Evolutionary conservation across 2,329 filamentous ascomycete genomes (phyloP).

Genomic region (Lachnellula occidentalis): DNA sequence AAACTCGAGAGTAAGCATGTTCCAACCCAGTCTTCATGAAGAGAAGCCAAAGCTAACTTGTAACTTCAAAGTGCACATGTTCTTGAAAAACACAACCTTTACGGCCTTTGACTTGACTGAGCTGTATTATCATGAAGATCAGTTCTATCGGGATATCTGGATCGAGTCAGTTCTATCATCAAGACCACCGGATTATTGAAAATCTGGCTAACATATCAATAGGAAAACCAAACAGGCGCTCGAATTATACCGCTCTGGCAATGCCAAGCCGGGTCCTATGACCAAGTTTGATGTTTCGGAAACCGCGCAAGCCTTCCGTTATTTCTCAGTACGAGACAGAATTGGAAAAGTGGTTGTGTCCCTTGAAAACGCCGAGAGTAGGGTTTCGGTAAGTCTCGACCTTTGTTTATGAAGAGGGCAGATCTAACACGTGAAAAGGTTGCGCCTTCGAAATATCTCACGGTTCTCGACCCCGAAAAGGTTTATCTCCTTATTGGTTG

Average conservation of each 20-base stretch:
- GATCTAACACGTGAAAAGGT: background rate
- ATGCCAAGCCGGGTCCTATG: slow-evolving; percentile 4
- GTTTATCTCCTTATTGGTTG: slow-evolving; percentile 15
- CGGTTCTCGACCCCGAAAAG: slow-evolving; percentile 3
- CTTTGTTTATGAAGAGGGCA: too few species aligned
- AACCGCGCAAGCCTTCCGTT: slow-evolving; percentile 5
- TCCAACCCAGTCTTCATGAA: too few species aligned
- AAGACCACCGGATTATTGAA: background rate
- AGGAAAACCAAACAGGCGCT: background rate
- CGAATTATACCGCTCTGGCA: slow-evolving; percentile 1
- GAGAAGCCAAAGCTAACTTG: too few species aligned
- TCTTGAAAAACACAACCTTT: slow-evolving; percentile 18
- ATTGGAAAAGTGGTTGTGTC: slow-evolving; percentile 12
- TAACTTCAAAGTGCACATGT: slow-evolving; percentile 24
- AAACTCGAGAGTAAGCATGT: background rate
- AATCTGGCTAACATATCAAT: background rate
- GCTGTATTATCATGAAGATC: slow-evolving; percentile 2
- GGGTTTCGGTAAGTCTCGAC: background rate
- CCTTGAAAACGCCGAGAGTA: slow-evolving; percentile 1
- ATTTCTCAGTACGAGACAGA: slow-evolving; percentile 9
- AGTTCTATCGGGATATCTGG: slow-evolving; percentile 1
- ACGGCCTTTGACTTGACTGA: slow-evolving; percentile 20
- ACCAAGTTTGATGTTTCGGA: slow-evolving; percentile 8
- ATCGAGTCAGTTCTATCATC: background rate
- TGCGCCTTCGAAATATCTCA: background rate